These are phyloP conservation scores for Cordia subcordata DNA, from an alignment of 257 asterid genomes.

Conservation along the genomic window DNA sequence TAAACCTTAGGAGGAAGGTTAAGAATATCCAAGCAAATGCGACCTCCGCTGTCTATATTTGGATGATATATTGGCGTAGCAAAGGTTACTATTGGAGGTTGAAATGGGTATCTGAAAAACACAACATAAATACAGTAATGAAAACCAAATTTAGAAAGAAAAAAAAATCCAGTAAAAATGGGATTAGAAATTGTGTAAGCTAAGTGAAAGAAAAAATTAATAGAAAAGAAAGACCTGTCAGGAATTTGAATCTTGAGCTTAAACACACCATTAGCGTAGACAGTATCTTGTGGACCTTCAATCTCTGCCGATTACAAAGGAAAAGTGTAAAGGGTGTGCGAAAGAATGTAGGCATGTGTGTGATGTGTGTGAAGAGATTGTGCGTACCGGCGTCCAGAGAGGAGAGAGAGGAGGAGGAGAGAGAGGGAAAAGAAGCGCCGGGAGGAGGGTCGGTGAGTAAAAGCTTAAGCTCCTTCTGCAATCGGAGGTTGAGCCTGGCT, in stretches of 20 bases:
- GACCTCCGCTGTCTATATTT: conserved; percentile 82
- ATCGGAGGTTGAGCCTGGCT: conserved; percentile 64
- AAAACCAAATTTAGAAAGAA: neutral
- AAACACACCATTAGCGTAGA: conserved; percentile 59
- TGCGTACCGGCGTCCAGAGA: conserved; percentile 57
- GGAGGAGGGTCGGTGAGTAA: conserved; percentile 83
- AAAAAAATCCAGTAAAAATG: neutral
- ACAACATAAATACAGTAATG: neutral
- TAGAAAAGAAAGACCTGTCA: conserved; percentile 42
- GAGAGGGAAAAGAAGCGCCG: conserved; percentile 64
- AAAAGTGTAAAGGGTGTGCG: neutral
- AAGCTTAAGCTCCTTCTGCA: conserved; percentile 81
- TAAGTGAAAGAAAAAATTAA: too few species aligned
- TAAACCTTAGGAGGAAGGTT: conserved; percentile 89
- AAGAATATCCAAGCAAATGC: conserved; percentile 91
- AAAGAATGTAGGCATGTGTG: too few species aligned
- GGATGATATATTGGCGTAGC: conserved; percentile 81
- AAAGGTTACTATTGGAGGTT: conserved; percentile 80
- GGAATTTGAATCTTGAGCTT: conserved; percentile 69
- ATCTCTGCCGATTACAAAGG: conserved; percentile 33
- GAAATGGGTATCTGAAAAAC: conserved; percentile 67
- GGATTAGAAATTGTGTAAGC: too few species aligned
- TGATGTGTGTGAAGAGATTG: neutral
- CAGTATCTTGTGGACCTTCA: conserved; percentile 75
- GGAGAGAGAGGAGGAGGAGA: conserved; percentile 55